Conservation (phyloP, 2,329 filamentous ascomycete species). For the Penicillium paneum region DNA sequence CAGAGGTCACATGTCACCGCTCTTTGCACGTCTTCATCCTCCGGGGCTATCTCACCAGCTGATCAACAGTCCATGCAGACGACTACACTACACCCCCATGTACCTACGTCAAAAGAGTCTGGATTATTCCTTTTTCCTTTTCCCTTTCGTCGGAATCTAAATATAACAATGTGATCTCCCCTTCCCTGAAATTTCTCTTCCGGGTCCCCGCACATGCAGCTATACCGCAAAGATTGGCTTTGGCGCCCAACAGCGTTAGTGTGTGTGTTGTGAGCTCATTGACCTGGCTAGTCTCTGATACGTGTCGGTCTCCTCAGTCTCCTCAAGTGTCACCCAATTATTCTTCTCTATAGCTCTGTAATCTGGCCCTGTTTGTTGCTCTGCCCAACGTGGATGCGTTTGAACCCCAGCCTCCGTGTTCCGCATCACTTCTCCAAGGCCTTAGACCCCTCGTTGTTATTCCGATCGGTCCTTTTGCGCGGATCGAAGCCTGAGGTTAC, state of each 20-base stretch:
- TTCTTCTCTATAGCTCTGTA: slow-evolving; percentile 11
- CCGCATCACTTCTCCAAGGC: slow-evolving; percentile 12
- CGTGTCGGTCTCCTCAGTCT: slow-evolving; percentile 19
- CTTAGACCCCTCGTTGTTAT: slow-evolving; percentile 7
- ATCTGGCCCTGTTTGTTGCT: slow-evolving; percentile 17
- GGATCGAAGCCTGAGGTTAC: slow-evolving; percentile 7
- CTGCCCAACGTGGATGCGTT: slow-evolving; percentile 23
- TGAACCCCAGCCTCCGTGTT: slow-evolving; percentile 18
- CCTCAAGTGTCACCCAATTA: slow-evolving; percentile 21
- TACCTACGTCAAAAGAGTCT: neutral
- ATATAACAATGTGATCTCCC: neutral
- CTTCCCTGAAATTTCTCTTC: neutral
- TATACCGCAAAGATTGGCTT: slow-evolving; percentile 23
- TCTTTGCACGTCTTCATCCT: slow-evolving; percentile 13
- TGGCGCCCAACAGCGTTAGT: slow-evolving; percentile 15
- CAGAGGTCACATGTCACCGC: slow-evolving; percentile 29
- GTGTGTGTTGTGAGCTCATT: slow-evolving; percentile 17
- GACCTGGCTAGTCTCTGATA: slow-evolving; percentile 11
- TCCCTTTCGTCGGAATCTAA: neutral
- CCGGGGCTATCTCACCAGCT: neutral
- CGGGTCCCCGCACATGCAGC: slow-evolving; percentile 13
- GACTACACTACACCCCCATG: neutral
- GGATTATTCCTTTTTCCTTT: neutral
- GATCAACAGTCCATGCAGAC: neutral
- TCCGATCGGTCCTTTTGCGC: slow-evolving; percentile 15